Percentiles rank a stretch among this genome's conserved stretches.
These are phyloP conservation scores for Debaryomyces sp. DNA, from an alignment of 1,139 yeast species.

Conservation along the genomic window DNA sequence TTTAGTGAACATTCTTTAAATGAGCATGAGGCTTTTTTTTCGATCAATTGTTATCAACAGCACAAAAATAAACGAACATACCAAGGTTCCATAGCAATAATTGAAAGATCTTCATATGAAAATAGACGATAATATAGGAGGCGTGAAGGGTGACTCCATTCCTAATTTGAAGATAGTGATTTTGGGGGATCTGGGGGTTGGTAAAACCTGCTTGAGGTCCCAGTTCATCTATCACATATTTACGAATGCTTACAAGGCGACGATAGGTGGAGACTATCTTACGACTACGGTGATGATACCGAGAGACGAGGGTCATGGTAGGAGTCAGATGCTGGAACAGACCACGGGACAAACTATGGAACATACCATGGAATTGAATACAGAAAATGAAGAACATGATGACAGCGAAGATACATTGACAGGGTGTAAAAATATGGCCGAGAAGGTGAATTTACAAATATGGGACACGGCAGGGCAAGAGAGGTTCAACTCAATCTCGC, in stretches of 20 bases:
- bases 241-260: conserved; percentile 60
- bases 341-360: too few relatives aligned
- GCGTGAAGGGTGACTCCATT: conserved; percentile 13
- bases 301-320: not conserved
- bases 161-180: conserved; percentile 54
- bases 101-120: not conserved
- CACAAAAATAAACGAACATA: conserved; percentile 7
- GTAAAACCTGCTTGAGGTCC: conserved; percentile 61
- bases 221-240: conserved; percentile 62
- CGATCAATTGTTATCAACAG: conserved; percentile 10
- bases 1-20: not conserved
- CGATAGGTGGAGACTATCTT: conserved; percentile 64
- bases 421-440: conserved; percentile 4
- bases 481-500: conserved; percentile 59
- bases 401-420: not conserved
- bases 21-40: conserved; percentile 6
- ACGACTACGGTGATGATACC: conserved; percentile 42
- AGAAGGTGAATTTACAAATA: conserved; percentile 48
- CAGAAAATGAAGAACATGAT: conserved; percentile 6
- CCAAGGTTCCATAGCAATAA: not conserved
- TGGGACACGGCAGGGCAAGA: conserved; percentile 77
- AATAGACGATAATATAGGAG: not conserved
- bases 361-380: not conserved
- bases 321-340: not conserved
- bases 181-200: conserved; percentile 64